phyloP scores from a whole-genome alignment of 1,284 basidiomycete genomes.

The Boletellus deceptivus region DNA sequence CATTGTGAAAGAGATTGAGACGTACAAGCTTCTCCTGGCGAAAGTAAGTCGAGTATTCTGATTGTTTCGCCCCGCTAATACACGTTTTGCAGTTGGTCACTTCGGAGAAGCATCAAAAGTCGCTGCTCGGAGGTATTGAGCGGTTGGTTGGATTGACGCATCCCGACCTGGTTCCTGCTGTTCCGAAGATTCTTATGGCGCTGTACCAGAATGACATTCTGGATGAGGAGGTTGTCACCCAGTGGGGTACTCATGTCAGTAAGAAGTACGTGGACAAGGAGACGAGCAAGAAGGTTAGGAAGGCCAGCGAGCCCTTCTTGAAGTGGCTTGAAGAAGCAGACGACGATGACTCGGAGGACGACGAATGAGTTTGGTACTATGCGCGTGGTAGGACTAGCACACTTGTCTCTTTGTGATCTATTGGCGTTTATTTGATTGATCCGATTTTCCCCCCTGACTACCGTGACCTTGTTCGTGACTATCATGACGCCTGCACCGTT shows the following conservation, averaged over 20 bases:
- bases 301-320: slow-evolving; percentile 94
- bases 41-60: slow-evolving; percentile 57
- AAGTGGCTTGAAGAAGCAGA: slow-evolving; percentile 65
- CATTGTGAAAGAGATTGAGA: slow-evolving; percentile 71
- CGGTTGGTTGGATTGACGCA: slow-evolving; percentile 73
- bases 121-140: slow-evolving; percentile 88
- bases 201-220: slow-evolving; percentile 93
- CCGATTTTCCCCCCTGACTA: background rate
- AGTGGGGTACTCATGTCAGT: slow-evolving; percentile 97
- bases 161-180: slow-evolving; percentile 61
- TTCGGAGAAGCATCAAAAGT: slow-evolving; percentile 94
- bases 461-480: background rate
- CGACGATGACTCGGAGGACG: slow-evolving; percentile 39
- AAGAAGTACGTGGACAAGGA: slow-evolving; percentile 99
- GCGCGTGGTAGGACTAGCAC: background rate
- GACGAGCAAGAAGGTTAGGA: slow-evolving; percentile 91
- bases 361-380: slow-evolving; percentile 4
- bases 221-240: slow-evolving; percentile 86
- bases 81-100: slow-evolving; percentile 54
- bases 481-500: slow-evolving; percentile 15
- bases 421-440: slow-evolving; percentile 7
- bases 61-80: slow-evolving; percentile 8
- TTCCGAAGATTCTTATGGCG: slow-evolving; percentile 94
- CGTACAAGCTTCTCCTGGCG: slow-evolving; percentile 73
- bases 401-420: slow-evolving; percentile 13